phyloP scores from a whole-genome alignment of 768 basidiomycete species.

The Mycena amicta region DNA sequence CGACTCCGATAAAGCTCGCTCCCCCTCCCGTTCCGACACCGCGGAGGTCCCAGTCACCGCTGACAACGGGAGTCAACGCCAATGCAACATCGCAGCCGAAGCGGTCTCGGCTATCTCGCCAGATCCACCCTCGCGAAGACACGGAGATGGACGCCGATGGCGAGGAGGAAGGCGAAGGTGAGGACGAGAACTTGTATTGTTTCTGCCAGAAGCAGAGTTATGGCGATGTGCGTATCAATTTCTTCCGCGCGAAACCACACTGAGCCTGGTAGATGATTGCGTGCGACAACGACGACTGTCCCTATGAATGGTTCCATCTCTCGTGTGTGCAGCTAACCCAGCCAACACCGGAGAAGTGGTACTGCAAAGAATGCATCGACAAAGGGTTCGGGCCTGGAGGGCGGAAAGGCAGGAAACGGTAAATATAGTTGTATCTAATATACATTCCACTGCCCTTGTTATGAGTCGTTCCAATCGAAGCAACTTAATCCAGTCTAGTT shows the following conservation, averaged over 20 bases:
- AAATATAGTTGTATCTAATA: too few relatives aligned
- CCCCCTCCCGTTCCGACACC: slow-evolving; percentile 38
- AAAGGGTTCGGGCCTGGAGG: slow-evolving; percentile 34
- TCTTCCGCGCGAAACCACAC: too few relatives aligned
- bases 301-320: slow-evolving; percentile 74
- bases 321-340: slow-evolving; percentile 59
- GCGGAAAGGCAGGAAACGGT: slow-evolving; percentile 46
- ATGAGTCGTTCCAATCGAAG: too few relatives aligned
- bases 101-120: slow-evolving; percentile 51
- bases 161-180: slow-evolving; percentile 47
- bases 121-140: slow-evolving; percentile 40
- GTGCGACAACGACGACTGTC: slow-evolving; percentile 70
- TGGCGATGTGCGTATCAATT: too few relatives aligned
- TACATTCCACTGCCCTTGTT: too few relatives aligned
- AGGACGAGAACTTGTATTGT: slow-evolving; percentile 52
- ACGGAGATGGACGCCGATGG: slow-evolving; percentile 36
- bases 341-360: slow-evolving; percentile 55
- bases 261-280: too few relatives aligned
- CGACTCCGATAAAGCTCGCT: slow-evolving; percentile 45
- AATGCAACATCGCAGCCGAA: slow-evolving; percentile 36
- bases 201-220: slow-evolving; percentile 55
- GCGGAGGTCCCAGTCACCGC: slow-evolving; percentile 48
- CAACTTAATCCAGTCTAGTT: too few relatives aligned
- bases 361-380: slow-evolving; percentile 50
- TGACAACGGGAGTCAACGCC: slow-evolving; percentile 32